Evolutionary conservation across 108 stramenopile species (phyloP).

Genomic region (Skeletonema menzelii): DNA sequence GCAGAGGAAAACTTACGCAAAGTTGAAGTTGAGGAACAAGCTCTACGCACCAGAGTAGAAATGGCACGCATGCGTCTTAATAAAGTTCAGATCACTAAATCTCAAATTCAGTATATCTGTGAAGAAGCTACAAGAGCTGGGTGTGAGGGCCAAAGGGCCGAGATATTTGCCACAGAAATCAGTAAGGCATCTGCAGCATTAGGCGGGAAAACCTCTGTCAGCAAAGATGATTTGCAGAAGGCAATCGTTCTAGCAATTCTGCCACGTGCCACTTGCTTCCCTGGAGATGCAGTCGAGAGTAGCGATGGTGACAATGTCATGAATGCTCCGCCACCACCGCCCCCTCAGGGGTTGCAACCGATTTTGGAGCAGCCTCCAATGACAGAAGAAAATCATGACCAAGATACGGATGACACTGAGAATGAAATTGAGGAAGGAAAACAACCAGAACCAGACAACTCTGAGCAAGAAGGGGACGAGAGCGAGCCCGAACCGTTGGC

Average conservation of each 20-base stretch:
- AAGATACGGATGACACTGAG: constrained; percentile 42
- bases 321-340: not conserved
- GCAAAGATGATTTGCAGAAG: constrained; percentile 42
- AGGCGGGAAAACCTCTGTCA: constrained; percentile 48
- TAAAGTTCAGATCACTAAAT: constrained; percentile 29
- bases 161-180: constrained; percentile 72
- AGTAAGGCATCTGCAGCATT: constrained; percentile 73
- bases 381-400: constrained; percentile 24
- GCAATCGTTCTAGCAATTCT: constrained; percentile 67
- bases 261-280: constrained; percentile 46
- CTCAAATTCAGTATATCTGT: constrained; percentile 70
- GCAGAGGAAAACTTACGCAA: constrained; percentile 21
- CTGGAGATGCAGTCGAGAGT: constrained; percentile 1
- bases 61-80: constrained; percentile 52
- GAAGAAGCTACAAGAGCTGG: constrained; percentile 73
- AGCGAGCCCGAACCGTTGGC: constrained; percentile 35
- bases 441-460: constrained; percentile 44
- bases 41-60: constrained; percentile 53
- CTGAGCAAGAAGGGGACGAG: constrained; percentile 47
- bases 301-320: not conserved
- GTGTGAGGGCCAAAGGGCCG: constrained; percentile 72
- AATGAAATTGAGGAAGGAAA: constrained; percentile 49
- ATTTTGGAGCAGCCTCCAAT: constrained; percentile 31
- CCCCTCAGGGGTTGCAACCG: not conserved
- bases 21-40: constrained; percentile 54